These are phyloP conservation scores for Cladosporium sphaerospermum DNA, from an alignment of 2,329 filamentous ascomycete genomes.

Conservation along the genomic window DNA sequence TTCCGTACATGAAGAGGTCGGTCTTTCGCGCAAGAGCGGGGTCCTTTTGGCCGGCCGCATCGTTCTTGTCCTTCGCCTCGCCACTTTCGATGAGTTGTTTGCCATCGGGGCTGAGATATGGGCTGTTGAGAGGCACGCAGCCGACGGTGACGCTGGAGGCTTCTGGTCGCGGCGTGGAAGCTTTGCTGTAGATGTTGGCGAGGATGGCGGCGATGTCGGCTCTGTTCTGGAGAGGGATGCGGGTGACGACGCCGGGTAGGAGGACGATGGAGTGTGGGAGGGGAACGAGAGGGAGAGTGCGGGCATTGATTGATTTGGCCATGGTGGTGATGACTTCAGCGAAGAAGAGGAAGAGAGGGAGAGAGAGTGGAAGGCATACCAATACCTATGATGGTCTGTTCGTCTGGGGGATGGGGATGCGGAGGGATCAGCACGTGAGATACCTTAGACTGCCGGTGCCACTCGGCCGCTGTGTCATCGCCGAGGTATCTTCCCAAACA, in stretches of 20 bases:
- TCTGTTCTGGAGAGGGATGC: constrained; percentile 75
- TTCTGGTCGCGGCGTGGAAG: constrained; percentile 57
- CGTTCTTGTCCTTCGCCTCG: constrained; percentile 37
- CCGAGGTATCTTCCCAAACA: constrained; percentile 8
- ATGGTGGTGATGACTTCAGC: neutral
- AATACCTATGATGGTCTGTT: neutral
- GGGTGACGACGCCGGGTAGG: constrained; percentile 76
- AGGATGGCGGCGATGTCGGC: constrained; percentile 85
- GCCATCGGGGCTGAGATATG: constrained; percentile 65
- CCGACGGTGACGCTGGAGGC: constrained; percentile 69
- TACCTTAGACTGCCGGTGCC: neutral
- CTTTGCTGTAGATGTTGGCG: constrained; percentile 74
- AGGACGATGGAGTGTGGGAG: constrained; percentile 75
- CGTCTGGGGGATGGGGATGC: constrained; percentile 3
- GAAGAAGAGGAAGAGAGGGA: neutral
- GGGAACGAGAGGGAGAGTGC: constrained; percentile 67
- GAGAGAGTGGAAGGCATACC: neutral
- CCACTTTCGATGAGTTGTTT: constrained; percentile 66
- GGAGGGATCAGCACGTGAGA: constrained; percentile 10
- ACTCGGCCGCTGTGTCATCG: constrained; percentile 5
- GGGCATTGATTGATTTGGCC: constrained; percentile 19
- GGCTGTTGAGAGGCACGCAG: constrained; percentile 78
- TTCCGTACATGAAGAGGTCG: constrained; percentile 78
- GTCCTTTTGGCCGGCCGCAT: constrained; percentile 52
- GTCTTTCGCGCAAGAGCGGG: constrained; percentile 38